Evolutionary conservation across 2,329 filamentous ascomycete genomes (phyloP).

Genomic region (Talaromyces atroroseus): DNA sequence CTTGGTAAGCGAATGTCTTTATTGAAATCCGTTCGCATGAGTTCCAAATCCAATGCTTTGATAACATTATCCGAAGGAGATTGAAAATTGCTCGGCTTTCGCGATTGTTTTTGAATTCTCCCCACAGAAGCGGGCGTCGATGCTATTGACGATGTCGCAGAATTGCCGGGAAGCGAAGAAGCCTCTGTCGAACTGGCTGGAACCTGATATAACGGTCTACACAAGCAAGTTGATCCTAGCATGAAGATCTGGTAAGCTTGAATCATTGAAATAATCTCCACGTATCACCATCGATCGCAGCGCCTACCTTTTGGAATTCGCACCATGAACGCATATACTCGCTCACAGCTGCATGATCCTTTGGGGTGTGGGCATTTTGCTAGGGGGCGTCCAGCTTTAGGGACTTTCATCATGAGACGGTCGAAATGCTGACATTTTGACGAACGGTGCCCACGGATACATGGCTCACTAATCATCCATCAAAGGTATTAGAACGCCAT

Average conservation of each 20-base stretch:
- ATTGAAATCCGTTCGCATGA: not conserved
- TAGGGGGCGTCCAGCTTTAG: conserved; percentile 44
- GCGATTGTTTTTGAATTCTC: conserved; percentile 32
- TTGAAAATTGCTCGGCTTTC: conserved; percentile 29
- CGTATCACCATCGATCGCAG: not conserved
- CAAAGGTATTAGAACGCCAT: conserved; percentile 1
- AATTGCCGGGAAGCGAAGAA: conserved; percentile 15
- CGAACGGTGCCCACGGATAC: conserved; percentile 45
- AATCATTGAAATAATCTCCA: not conserved
- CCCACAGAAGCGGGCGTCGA: conserved; percentile 22
- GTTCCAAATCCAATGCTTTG: conserved; percentile 26
- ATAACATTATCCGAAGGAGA: conserved; percentile 29
- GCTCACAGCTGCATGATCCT: conserved; percentile 38
- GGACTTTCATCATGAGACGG: conserved; percentile 46
- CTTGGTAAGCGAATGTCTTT: conserved; percentile 19
- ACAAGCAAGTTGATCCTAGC: conserved; percentile 36
- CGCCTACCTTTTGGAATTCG: conserved; percentile 38
- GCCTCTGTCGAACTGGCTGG: conserved; percentile 22
- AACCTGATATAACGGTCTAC: conserved; percentile 38
- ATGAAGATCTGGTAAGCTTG: not conserved
- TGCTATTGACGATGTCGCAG: conserved; percentile 15
- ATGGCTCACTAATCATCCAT: conserved; percentile 38
- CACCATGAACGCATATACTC: conserved; percentile 41
- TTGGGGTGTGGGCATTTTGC: conserved; percentile 44
- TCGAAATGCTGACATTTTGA: conserved; percentile 47